Conservation (phyloP, 495 filamentous ascomycete species). For the Penicillium coffeae region DNA sequence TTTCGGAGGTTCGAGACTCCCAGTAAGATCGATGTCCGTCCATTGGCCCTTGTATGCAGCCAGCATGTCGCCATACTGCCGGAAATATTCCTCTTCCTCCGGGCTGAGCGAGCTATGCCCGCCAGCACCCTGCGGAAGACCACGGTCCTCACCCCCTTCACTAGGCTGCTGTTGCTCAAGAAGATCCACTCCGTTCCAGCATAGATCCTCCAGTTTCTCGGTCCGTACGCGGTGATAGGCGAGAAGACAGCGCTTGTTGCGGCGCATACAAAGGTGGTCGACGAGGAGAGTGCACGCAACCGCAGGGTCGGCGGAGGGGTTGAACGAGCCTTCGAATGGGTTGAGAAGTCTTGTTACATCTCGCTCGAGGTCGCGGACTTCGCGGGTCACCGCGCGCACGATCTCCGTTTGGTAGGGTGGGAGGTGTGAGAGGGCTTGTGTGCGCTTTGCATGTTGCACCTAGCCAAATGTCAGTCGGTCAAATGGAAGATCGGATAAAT, state of each 20-base stretch:
- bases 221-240: conserved; percentile 89
- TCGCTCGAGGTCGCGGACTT: conserved; percentile 92
- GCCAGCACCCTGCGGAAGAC: conserved; percentile 24
- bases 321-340: conserved; percentile 78
- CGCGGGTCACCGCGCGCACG: conserved; percentile 79
- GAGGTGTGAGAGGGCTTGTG: conserved; percentile 79
- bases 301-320: conserved; percentile 78
- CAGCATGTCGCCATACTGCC: conserved; percentile 85
- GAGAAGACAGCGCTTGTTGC: conserved; percentile 94
- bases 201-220: conserved; percentile 90
- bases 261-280: conserved; percentile 88
- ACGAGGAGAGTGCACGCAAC: conserved; percentile 85
- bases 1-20: conserved; percentile 86
- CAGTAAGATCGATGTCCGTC: conserved; percentile 97
- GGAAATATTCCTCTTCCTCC: conserved; percentile 95
- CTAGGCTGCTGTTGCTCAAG: conserved; percentile 54
- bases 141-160: conserved; percentile 17
- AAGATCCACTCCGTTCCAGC: conserved; percentile 85
- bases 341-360: conserved; percentile 78
- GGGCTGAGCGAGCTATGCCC: conserved; percentile 81
- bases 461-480: conserved; percentile 29
- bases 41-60: conserved; percentile 97
- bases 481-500: neutral
- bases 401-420: conserved; percentile 93
- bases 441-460: conserved; percentile 97